These are phyloP conservation scores for Epichloe coenophiala DNA, from an alignment of 2,329 filamentous ascomycete genomes.

Conservation along the genomic window DNA sequence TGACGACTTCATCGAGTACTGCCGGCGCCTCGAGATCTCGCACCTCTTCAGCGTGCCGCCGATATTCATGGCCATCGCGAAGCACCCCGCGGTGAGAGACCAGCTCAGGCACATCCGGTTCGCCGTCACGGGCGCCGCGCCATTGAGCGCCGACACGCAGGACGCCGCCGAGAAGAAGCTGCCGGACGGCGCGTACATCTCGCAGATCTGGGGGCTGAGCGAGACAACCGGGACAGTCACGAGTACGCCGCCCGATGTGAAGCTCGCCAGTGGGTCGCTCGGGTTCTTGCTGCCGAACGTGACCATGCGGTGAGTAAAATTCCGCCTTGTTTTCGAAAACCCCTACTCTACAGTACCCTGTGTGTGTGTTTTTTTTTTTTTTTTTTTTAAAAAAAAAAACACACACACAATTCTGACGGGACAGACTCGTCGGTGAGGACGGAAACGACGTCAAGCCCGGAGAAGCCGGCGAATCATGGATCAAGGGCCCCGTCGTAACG, in stretches of 20 bases:
- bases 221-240: constrained; percentile 40
- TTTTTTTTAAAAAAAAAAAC: background rate
- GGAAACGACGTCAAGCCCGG: constrained; percentile 25
- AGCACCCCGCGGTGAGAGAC: constrained; percentile 38
- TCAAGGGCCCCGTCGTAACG: constrained; percentile 59
- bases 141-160: constrained; percentile 41
- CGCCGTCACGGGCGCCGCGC: constrained; percentile 40
- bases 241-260: constrained; percentile 23
- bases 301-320: constrained; percentile 12
- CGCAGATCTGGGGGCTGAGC: constrained; percentile 44
- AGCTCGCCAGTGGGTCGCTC: constrained; percentile 34
- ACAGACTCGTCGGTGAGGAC: constrained; percentile 25
- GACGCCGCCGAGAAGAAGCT: constrained; percentile 35
- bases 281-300: constrained; percentile 17
- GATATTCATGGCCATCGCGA: constrained; percentile 45
- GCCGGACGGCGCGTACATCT: constrained; percentile 24
- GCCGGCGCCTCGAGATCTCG: constrained; percentile 35
- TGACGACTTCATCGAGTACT: constrained; percentile 38
- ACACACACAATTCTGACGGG: background rate
- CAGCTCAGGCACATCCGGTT: constrained; percentile 37
- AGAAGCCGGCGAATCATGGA: constrained; percentile 46
- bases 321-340: background rate
- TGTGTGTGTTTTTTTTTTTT: too few relatives aligned
- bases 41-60: constrained; percentile 47
- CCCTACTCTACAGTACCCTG: too few relatives aligned